Base-by-base conservation (phyloP, 2,329 filamentous ascomycete species). In the Talaromyces sp. region DNA sequence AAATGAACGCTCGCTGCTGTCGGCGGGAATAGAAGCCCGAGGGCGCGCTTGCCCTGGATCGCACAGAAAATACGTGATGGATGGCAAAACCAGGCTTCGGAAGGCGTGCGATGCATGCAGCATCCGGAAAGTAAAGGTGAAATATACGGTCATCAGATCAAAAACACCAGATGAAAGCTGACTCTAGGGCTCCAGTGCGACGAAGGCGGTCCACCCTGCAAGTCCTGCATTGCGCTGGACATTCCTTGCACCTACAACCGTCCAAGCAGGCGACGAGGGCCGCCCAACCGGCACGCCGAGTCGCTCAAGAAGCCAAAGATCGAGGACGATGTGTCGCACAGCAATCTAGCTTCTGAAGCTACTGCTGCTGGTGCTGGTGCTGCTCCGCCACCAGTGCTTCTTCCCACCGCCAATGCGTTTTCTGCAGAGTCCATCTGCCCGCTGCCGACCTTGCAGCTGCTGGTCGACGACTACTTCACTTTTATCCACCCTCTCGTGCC, bases 241-340 rank as follows among this genome's bases (percentile, higher is more conserved):
- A 88, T 89, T 55, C 85, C 85, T 27, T 89, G 86, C 70, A 89
- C 86, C 60, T 88, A 86, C 70, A 80, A 86, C 54, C 78, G 86
- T 64, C 85, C 85, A 27, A 87, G 83, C 69, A 80, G 84, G 60
- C 80, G 86, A 62, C 79, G 86, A 68, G 86, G 86, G 5, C 86
- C 86, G 38, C 85, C 86, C 32, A 89, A 89, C 67, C 77, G 82
- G 64, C 85, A 88, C 75, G 86, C 86, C 19, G 86, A 88, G 75
- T 84, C 84, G 21, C 82, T 88, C 67, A 89, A 88, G 76, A 84
- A 81, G 67, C 81, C 83, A 58, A 81, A 82, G 50, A 70, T 86
- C 4, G 82, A 79, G 31, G 54, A 17, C 1, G 58, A 49, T 19
- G 14, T 32, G 31, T n/a, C 50, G 27, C 9, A 21, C 11, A 46